Evolutionary conservation across 2,329 filamentous ascomycete genomes (phyloP).

Genomic region (Diaporthe ampelina): DNA sequence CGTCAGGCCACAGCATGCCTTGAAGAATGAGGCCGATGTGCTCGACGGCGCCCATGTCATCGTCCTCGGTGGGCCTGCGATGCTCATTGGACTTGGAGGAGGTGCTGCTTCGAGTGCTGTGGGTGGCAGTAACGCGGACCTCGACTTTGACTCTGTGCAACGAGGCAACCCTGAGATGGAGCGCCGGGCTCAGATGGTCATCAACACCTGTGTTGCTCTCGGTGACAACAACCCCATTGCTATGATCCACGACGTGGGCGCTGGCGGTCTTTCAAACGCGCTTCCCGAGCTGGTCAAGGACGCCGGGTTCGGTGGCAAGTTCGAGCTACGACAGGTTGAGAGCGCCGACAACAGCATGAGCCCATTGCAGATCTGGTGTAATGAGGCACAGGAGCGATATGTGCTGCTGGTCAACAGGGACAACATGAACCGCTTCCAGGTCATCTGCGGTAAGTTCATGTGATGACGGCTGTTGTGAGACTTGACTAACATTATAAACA

Average conservation of each 20-base stretch:
- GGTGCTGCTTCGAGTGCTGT: constrained; percentile 94
- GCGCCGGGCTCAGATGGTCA: constrained; percentile 95
- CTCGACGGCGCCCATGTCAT: constrained; percentile 90
- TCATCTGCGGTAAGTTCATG: constrained; percentile 68
- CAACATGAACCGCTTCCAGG: constrained; percentile 81
- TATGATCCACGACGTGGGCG: constrained; percentile 98
- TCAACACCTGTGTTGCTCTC: constrained; percentile 91
- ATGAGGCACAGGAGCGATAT: constrained; percentile 96
- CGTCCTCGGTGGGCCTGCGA: constrained; percentile 94
- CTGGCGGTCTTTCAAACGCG: constrained; percentile 82
- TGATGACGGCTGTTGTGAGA: background rate
- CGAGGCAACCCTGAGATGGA: constrained; percentile 98
- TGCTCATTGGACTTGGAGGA: constrained; percentile 96
- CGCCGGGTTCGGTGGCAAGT: constrained; percentile 89
- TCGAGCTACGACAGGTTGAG: constrained; percentile 95
- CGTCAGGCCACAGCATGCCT: constrained; percentile 88
- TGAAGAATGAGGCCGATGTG: constrained; percentile 86
- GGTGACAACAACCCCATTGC: constrained; percentile 90
- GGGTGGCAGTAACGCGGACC: constrained; percentile 86
- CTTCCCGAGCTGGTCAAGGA: constrained; percentile 93
- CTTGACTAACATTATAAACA: constrained; percentile 48
- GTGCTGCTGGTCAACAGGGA: constrained; percentile 89
- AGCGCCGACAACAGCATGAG: constrained; percentile 93
- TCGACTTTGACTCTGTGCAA: constrained; percentile 98
- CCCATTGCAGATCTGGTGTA: constrained; percentile 97